A percentile compares a stretch with the other conserved stretches of the same genome.
These are phyloP conservation scores for Rhizopogon vesiculosus DNA, from an alignment of 768 basidiomycete genomes.

Conservation along the genomic window DNA sequence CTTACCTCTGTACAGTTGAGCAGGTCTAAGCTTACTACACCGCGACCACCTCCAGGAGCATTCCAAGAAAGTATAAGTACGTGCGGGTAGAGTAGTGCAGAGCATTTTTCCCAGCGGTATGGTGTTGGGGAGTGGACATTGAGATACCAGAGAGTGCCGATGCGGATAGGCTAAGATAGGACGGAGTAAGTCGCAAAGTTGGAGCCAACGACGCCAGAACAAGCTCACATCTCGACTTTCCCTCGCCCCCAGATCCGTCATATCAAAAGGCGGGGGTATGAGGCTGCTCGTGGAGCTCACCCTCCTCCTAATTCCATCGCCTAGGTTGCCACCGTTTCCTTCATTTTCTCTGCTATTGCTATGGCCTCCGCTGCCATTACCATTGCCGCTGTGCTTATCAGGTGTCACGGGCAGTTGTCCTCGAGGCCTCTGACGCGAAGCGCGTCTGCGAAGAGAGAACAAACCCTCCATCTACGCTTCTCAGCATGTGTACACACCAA, in stretches of 20 bases:
- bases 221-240: constrained; percentile 40
- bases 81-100: constrained; percentile 78
- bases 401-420: constrained; percentile 11
- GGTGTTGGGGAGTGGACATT: constrained; percentile 84
- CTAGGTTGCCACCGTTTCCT: not conserved
- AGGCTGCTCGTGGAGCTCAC: constrained; percentile 25
- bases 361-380: constrained; percentile 6
- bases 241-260: constrained; percentile 39
- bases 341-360: constrained; percentile 1
- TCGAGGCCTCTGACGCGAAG: constrained; percentile 13
- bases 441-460: constrained; percentile 30
- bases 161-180: constrained; percentile 67
- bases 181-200: constrained; percentile 5
- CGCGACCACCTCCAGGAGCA: constrained; percentile 75
- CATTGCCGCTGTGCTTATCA: constrained; percentile 9
- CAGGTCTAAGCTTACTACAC: constrained; percentile 82
- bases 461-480: constrained; percentile 14
- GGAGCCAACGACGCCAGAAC: not conserved
- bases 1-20: constrained; percentile 85
- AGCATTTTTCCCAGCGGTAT: constrained; percentile 77
- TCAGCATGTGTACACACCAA: not conserved
- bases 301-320: not conserved
- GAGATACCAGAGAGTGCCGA: constrained; percentile 86
- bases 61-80: constrained; percentile 86
- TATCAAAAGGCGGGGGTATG: constrained; percentile 42